These are phyloP conservation scores for Abrus precatorius DNA, from an alignment of 306 rosid genomes.

Conservation along the genomic window DNA sequence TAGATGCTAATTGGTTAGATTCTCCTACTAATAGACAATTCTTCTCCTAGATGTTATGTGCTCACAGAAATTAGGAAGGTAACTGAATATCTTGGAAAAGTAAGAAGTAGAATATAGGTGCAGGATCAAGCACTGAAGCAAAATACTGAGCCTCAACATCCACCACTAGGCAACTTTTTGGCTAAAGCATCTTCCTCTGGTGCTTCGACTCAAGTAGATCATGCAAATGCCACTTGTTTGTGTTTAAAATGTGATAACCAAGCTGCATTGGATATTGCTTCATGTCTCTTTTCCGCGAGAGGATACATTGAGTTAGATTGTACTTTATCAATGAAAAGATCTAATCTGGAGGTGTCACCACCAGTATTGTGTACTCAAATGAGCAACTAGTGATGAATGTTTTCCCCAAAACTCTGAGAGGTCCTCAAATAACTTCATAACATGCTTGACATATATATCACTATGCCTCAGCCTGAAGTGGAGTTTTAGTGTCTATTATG, in stretches of 20 bases:
- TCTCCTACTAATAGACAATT: too few relatives aligned
- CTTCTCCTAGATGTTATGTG: too few relatives aligned
- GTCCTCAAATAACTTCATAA: neutral
- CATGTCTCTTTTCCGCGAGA: neutral
- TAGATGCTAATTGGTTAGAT: too few relatives aligned
- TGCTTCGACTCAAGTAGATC: neutral
- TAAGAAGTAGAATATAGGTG: too few relatives aligned
- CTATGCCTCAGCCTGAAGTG: neutral
- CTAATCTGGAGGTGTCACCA: neutral
- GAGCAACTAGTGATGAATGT: neutral
- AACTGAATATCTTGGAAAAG: too few relatives aligned
- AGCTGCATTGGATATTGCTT: neutral
- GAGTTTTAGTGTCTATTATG: neutral
- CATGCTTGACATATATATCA: neutral
- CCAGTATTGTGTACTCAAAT: slow-evolving; percentile 1
- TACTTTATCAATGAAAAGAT: neutral
- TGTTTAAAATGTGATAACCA: neutral
- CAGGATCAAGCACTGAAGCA: too few relatives aligned
- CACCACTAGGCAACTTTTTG: too few relatives aligned
- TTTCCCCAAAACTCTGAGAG: neutral
- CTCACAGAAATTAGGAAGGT: too few relatives aligned
- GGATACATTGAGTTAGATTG: slow-evolving; percentile 1
- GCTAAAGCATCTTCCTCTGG: neutral
- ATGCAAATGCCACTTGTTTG: slow-evolving; percentile 11
- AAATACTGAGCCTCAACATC: too few relatives aligned